These are phyloP conservation scores for Teunomyces pallodes DNA, from an alignment of 805 yeast genomes.

Conservation along the genomic window DNA sequence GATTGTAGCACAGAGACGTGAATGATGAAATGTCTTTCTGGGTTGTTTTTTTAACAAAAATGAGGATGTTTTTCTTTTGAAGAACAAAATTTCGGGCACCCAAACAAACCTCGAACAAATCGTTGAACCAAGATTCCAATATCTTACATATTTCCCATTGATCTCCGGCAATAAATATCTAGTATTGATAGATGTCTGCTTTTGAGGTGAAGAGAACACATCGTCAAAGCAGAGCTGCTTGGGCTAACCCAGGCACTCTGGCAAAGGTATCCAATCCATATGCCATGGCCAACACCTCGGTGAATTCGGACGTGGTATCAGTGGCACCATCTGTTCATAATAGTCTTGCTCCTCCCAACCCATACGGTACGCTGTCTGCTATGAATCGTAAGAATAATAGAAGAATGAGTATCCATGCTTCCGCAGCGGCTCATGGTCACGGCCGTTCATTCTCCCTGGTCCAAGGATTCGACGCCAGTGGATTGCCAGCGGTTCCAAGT, in stretches of 20 bases:
- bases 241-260: slow-evolving; percentile 26
- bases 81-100: background rate
- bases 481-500: slow-evolving; percentile 33
- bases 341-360: slow-evolving; percentile 14
- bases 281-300: slow-evolving; percentile 18
- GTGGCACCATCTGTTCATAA: background rate
- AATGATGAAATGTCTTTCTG: background rate
- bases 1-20: background rate
- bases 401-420: slow-evolving; percentile 36
- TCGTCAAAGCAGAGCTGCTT: slow-evolving; percentile 44
- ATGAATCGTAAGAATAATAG: slow-evolving; percentile 21
- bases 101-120: background rate
- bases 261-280: slow-evolving; percentile 21
- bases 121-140: no score
- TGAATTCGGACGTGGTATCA: slow-evolving; percentile 2
- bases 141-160: no score
- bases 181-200: slow-evolving; percentile 11
- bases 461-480: slow-evolving; percentile 19
- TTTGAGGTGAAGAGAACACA: slow-evolving; percentile 27
- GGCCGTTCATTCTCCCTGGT: slow-evolving; percentile 22
- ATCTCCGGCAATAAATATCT: background rate
- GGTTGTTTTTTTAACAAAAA: background rate
- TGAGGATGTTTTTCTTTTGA: background rate
- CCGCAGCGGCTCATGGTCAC: slow-evolving; percentile 34
- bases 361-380: slow-evolving; percentile 7